Percentiles rank a stretch among this genome's conserved stretches.
Conservation (phyloP, 1,139 yeast species). For the Taiozyma onychis region DNA sequence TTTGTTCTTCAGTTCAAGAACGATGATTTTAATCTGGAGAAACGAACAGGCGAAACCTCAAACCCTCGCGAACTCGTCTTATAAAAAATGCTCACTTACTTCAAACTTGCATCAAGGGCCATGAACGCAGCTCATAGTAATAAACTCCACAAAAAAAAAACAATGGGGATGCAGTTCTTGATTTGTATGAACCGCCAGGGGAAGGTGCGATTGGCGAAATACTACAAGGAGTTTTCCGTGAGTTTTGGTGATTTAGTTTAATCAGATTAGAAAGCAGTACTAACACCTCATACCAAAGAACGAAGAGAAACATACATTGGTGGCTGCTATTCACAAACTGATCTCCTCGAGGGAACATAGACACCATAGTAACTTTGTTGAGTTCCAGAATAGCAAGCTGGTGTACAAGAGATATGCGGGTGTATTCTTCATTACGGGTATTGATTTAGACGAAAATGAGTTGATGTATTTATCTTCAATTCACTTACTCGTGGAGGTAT, state of each 20-base stretch:
- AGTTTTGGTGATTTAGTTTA: conserved; percentile 2
- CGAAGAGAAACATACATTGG: conserved; percentile 44
- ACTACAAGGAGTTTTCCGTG: conserved; percentile 43
- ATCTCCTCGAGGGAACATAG: conserved; percentile 81
- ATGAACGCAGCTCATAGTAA: background rate
- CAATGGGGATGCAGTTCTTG: conserved; percentile 73
- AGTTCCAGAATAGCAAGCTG: conserved; percentile 63
- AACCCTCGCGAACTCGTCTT: background rate
- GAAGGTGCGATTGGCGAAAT: conserved; percentile 79
- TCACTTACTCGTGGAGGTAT: conserved; percentile 82
- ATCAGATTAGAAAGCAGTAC: background rate
- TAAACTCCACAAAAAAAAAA: background rate
- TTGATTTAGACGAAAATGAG: conserved; percentile 74
- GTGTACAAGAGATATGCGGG: conserved; percentile 94
- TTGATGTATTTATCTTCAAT: conserved; percentile 76
- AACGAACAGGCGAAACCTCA: background rate
- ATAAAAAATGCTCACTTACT: background rate
- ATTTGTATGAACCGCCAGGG: conserved; percentile 89
- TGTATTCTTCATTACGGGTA: conserved; percentile 73
- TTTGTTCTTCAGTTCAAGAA: background rate
- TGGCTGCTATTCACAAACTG: conserved; percentile 71
- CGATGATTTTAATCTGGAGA: background rate
- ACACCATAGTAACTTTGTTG: conserved; percentile 74
- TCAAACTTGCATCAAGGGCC: background rate
- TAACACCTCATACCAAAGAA: conserved; percentile 29